phyloP scores from a whole-genome alignment of 2,329 filamentous ascomycete genomes.

The Metarhizium guizhouense region DNA sequence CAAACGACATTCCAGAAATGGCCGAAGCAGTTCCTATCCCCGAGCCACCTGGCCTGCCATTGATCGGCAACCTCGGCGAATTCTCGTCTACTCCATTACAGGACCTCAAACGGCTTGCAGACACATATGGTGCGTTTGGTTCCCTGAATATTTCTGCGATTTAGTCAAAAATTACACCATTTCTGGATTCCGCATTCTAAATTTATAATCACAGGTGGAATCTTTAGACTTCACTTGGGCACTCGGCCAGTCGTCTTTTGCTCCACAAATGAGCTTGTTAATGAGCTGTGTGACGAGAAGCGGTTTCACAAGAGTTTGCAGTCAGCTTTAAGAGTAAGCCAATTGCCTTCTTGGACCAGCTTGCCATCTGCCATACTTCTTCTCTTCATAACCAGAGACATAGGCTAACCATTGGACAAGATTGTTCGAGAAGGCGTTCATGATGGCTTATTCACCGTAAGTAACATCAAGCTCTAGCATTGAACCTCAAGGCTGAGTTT shows the following conservation, averaged over 20 bases:
- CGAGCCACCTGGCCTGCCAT: slow-evolving; percentile 51
- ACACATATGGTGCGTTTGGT: slow-evolving; percentile 50
- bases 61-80: slow-evolving; percentile 57
- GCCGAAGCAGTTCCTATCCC: slow-evolving; percentile 43
- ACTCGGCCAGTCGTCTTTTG: slow-evolving; percentile 40
- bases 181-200: neutral
- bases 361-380: neutral
- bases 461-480: slow-evolving; percentile 5
- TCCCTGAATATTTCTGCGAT: neutral
- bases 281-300: slow-evolving; percentile 57
- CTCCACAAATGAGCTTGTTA: slow-evolving; percentile 44
- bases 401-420: slow-evolving; percentile 9
- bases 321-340: slow-evolving; percentile 32
- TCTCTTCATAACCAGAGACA: neutral
- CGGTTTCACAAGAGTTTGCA: slow-evolving; percentile 53
- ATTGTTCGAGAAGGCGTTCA: slow-evolving; percentile 51
- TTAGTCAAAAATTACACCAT: no score
- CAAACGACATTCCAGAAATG: slow-evolving; percentile 14
- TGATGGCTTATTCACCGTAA: slow-evolving; percentile 59
- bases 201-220: slow-evolving; percentile 36
- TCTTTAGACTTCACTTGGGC: slow-evolving; percentile 47
- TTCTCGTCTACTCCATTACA: slow-evolving; percentile 50
- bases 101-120: slow-evolving; percentile 47
- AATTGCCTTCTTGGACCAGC: neutral
- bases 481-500: slow-evolving; percentile 1